These are phyloP conservation scores for Pisolithus microcarpus DNA, from an alignment of 768 basidiomycete genomes.

Conservation along the genomic window DNA sequence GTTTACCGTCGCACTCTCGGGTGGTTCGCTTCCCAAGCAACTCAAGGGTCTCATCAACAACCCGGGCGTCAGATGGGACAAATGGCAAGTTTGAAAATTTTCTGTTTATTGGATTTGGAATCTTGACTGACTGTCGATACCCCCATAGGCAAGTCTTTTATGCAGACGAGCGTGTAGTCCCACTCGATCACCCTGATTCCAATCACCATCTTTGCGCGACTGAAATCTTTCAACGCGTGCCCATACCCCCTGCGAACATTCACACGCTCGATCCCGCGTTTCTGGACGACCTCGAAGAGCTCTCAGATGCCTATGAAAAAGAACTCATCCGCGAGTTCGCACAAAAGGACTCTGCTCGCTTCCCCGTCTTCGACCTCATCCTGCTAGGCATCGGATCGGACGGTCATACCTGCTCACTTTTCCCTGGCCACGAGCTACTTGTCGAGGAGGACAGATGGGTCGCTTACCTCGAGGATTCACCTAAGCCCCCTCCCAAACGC, in stretches of 20 bases:
- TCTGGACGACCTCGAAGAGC: constrained; percentile 71
- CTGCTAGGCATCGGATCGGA: constrained; percentile 95
- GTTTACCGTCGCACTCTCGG: constrained; percentile 91
- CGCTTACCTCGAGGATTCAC: constrained; percentile 85
- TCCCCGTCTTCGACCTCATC: constrained; percentile 96
- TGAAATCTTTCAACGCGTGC: constrained; percentile 74
- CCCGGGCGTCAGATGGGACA: constrained; percentile 78
- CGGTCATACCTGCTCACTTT: constrained; percentile 97
- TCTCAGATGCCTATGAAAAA: constrained; percentile 74
- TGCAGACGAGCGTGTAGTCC: constrained; percentile 92
- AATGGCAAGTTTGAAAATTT: constrained; percentile 57
- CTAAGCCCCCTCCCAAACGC: constrained; percentile 85
- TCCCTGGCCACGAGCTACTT: constrained; percentile 86
- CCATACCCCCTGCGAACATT: constrained; percentile 70
- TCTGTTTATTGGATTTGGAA: not conserved
- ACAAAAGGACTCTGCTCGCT: constrained; percentile 85
- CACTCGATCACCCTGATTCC: constrained; percentile 87
- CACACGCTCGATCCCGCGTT: constrained; percentile 70
- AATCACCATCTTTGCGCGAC: constrained; percentile 76
- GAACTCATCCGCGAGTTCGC: constrained; percentile 88
- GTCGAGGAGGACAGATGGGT: constrained; percentile 91
- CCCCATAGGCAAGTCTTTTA: constrained; percentile 91
- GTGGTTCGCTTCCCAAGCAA: constrained; percentile 83
- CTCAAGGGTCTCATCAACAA: constrained; percentile 64
- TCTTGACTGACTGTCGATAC: not conserved